Evolutionary conservation across 345 rosid genomes (phyloP), one percentile per base, ranked within the genome.

Genomic region (Capsella bursapastoris): DNA sequence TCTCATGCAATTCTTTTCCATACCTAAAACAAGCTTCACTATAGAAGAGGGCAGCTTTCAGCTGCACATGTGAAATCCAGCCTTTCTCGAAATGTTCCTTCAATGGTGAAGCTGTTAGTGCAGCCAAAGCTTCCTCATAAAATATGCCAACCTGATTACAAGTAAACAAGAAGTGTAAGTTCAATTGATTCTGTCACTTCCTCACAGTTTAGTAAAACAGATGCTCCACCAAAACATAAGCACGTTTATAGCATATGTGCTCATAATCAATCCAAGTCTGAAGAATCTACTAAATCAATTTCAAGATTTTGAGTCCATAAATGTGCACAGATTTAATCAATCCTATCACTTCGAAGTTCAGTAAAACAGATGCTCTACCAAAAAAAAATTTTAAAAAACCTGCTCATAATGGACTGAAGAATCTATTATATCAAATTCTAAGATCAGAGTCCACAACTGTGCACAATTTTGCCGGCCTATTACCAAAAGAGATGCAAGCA

Each of bases 1-100:
- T 92, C 82, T 92, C 98, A 57, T 95, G 99, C 79, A 95, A 81
- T 82, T 95, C 99, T 44, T 90, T 70, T 63, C 92, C 78, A 71
- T 76, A 95, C 62, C 99, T 78, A 77, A 85, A 95, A 77, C 98
- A 89, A 76, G 99, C 99, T 82, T 92, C 99, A 10, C 85, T 85
- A 65, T 84, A 90, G 75, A 90, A 95, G 14, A 95, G 76, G 47
- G 89, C 85, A 27, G 97, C 96, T 87, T 95, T 95, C 41, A 92
- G 80, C 77, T 90, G 99, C 79, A 95, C 96, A 66, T 95, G 99
- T 27, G 87, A 81, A 77, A 90, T 81, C 99, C 99, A 95, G 3
- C 85, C 89, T 85, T 64, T 92, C 68, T 95, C 99, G 57, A 95
- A 95, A 85, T 95, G 99, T 83, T 95, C 98, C 78, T 87, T 95